Evolutionary conservation across 768 basidiomycete genomes (phyloP), one percentile per base, ranked within the genome.

Genomic region (Suillus spraguei): DNA sequence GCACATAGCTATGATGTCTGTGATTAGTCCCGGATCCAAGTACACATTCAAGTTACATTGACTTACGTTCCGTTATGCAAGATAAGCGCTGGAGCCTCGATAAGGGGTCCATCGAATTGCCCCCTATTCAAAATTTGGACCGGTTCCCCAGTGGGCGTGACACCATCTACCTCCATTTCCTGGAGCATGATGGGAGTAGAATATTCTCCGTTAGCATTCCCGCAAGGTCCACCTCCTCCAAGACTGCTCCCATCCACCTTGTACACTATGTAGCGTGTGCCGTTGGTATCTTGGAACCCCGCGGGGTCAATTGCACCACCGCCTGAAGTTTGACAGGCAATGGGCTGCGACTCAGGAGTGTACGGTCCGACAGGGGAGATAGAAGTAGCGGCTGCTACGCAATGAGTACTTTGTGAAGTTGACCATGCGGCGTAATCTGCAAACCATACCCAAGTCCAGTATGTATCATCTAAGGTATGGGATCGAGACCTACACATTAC

Each of bases 241-340:
- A 49, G 49, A 49, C 49, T 49, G 24, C 49, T 77, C 5, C 76
- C 76, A 50, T 77, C 76, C n/a, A 77, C 69, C 62, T 66, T 66
- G 36, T 64, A 75, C 13, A 72, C 71, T 33, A 73, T 65, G 63
- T 69, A 77, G 7, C 66, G 66, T 28, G 42, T 59, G 16, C 76
- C 74, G n/a, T 65, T 68, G 42, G 68, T 64, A 38, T 68, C 69
- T 8, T 71, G 62, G 66, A 69, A 69, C 1, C 72, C 73, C 13
- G 69, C 68, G 1, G 71, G 64, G 60, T 76, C 73, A 53, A 76
- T 76, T 5, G 66, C 66, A 24, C 75, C 72, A 22, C 75, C 75
- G 22, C 65, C 63, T 41, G 55, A 50, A 6, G 66, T 64, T 36
- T 70, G 63, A 62, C 74, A 74, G n/a, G 65, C 66, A 52, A 74